Base-by-base conservation (phyloP, 208 protist genomes). In the Trypanosoma theileri region DNA sequence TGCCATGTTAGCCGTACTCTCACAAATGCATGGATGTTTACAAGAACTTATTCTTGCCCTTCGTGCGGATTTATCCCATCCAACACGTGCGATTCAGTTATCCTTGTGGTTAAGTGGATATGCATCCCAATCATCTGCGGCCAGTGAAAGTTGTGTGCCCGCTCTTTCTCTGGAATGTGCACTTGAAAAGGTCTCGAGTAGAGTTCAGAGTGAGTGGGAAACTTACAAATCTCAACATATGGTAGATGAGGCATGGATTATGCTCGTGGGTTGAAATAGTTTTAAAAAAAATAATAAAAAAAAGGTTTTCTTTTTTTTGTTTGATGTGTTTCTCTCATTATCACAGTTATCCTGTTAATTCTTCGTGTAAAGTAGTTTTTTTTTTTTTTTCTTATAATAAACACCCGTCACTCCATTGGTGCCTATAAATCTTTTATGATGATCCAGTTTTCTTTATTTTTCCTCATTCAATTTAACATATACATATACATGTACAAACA, bases 41-140 rank as follows among this genome's bases (percentile, higher is more conserved):
- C 82, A 89, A 44, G 88, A 88, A 51, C 40, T 75, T 26, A 69
- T 78, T 57, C 62, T 91, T 55, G 88, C 76, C 4, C 67, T 86
- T 41, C 75, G 80, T 17, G 63, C 14, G 3, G 80, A 81, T 51
- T 40, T 86, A 21, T 10, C 72, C 16, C 52, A 56, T 51, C 71
- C 72, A 12, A 54, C 63, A 35, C 67, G 58, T n/a, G 71, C 84
- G 1, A 69, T 89, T 22, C 71, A 81, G 14, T 46, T 75, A 2
- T 68, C 70, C 16, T 12, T 28, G 17, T 68, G 52, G 17, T 22
- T 75, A 19, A 55, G 21, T 45, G 21, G 45, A 48, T 50, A 17
- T 45, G 22, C 1, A 11, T 1, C 19, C 19, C 17, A 35, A 11
- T 14, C 16, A n/a, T 14, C 44, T 8, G 21, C 44, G 14, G 14